Conservation (phyloP, 495 filamentous ascomycete species). For the Aspergillus bertholletiae region DNA sequence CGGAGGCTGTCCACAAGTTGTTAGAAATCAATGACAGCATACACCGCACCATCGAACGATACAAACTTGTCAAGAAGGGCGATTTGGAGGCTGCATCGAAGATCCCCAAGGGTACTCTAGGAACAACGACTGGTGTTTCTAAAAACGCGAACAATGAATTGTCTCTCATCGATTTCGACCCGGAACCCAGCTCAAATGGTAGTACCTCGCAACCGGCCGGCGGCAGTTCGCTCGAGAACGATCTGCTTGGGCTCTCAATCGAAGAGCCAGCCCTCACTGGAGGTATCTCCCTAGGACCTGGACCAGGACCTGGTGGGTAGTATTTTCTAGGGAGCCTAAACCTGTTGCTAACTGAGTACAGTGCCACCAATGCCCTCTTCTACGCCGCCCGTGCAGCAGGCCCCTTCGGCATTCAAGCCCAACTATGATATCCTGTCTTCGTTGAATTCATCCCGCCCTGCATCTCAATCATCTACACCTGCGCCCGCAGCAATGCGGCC, state of each 20-base stretch:
- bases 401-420: conserved; percentile 37
- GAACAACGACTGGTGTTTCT: conserved; percentile 65
- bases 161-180: conserved; percentile 87
- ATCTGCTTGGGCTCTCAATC: conserved; percentile 67
- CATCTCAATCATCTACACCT: conserved; percentile 50
- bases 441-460: conserved; percentile 37
- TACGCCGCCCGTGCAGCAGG: conserved; percentile 30
- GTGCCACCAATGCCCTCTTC: conserved; percentile 23
- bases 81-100: conserved; percentile 83
- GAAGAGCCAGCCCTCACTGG: conserved; percentile 60
- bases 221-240: conserved; percentile 53
- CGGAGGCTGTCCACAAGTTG: conserved; percentile 91
- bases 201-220: conserved; percentile 42
- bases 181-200: conserved; percentile 49
- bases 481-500: conserved; percentile 23
- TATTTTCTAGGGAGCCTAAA: not conserved
- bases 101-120: conserved; percentile 79
- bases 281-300: conserved; percentile 75
- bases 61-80: conserved; percentile 90
- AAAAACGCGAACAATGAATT: conserved; percentile 80
- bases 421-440: conserved; percentile 63
- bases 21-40: conserved; percentile 98
- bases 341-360: not conserved
- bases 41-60: conserved; percentile 91
- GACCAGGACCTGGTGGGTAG: conserved; percentile 51